Conservation (phyloP, 2,329 filamentous ascomycete genomes). For the Tricladium varicosporioides region DNA sequence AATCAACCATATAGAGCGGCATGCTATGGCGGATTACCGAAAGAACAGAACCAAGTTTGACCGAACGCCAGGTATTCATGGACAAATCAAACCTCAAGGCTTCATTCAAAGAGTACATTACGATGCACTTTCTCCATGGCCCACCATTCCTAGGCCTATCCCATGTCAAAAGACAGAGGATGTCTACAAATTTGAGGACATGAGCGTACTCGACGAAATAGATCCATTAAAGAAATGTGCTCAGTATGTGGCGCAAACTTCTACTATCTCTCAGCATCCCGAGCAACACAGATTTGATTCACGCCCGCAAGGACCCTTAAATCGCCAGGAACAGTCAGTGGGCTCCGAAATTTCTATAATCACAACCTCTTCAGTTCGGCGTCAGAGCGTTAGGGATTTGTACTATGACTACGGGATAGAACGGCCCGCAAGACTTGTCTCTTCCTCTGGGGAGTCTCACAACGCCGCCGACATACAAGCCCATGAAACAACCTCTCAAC, state of each 20-base stretch:
- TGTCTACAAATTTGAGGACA: neutral
- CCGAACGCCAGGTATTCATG: slow-evolving; percentile 16
- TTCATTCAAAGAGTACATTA: slow-evolving; percentile 9
- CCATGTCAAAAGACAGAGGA: neutral
- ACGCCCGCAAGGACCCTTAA: slow-evolving; percentile 7
- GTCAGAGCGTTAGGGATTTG: slow-evolving; percentile 45
- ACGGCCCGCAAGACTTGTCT: slow-evolving; percentile 39
- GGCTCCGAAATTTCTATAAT: slow-evolving; percentile 19
- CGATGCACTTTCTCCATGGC: slow-evolving; percentile 17
- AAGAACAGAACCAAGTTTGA: slow-evolving; percentile 1
- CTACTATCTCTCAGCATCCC: slow-evolving; percentile 1
- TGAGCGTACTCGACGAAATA: slow-evolving; percentile 7
- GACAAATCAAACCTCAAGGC: slow-evolving; percentile 7
- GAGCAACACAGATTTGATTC: slow-evolving; percentile 1
- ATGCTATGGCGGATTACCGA: slow-evolving; percentile 17
- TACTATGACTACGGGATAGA: slow-evolving; percentile 47
- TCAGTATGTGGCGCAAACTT: slow-evolving; percentile 18
- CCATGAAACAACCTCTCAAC: slow-evolving; percentile 28
- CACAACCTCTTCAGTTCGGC: slow-evolving; percentile 37
- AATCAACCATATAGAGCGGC: slow-evolving; percentile 26
- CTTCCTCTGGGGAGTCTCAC: slow-evolving; percentile 40
- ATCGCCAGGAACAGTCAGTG: slow-evolving; percentile 12
- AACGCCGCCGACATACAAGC: slow-evolving; percentile 30
- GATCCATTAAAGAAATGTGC: slow-evolving; percentile 16
- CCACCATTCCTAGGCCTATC: neutral